Percentiles rank a stretch among this genome's conserved stretches.
Evolutionary conservation across 306 rosid genomes (phyloP).

Genomic region (Ormosia semicastrata): DNA sequence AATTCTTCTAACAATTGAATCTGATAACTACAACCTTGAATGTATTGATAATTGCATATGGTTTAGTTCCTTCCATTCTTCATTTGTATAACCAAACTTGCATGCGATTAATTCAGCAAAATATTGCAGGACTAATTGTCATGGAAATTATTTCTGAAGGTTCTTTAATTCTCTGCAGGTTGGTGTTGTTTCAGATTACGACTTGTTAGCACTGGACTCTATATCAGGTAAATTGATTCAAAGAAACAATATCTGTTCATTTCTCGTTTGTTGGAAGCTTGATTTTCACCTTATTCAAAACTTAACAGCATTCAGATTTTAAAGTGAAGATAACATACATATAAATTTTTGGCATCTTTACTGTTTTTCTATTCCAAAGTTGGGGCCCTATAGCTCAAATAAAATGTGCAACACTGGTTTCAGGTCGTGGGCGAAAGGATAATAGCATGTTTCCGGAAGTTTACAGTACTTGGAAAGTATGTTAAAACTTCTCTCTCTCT

Average conservation of each 20-base stretch:
- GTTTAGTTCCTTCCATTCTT: not conserved
- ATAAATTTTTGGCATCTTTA: not conserved
- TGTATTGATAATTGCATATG: not conserved
- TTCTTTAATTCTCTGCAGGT: constrained; percentile 59
- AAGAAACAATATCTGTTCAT: not conserved
- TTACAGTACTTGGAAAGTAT: constrained; percentile 89
- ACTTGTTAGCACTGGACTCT: constrained; percentile 89
- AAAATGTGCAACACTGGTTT: constrained; percentile 19
- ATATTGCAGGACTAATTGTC: not conserved
- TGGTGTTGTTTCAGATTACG: constrained; percentile 95
- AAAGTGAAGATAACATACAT: not conserved
- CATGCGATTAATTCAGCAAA: not conserved
- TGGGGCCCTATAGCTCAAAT: constrained; percentile 6
- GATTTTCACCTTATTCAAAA: constrained; percentile 14
- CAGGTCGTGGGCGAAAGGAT: constrained; percentile 67
- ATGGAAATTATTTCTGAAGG: constrained; percentile 22
- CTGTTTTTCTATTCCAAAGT: not conserved
- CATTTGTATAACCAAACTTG: not conserved
- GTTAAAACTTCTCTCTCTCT: constrained; percentile 26
- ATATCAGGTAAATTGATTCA: constrained; percentile 63
- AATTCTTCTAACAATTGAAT: constrained; percentile 7
- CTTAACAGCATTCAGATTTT: not conserved
- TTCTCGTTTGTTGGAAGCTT: constrained; percentile 7
- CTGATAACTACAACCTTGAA: constrained; percentile 7
- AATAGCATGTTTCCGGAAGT: constrained; percentile 86